phyloP scores from a whole-genome alignment of 352 stramenopile genomes.

The Phytophthora macrochlamydospora region DNA sequence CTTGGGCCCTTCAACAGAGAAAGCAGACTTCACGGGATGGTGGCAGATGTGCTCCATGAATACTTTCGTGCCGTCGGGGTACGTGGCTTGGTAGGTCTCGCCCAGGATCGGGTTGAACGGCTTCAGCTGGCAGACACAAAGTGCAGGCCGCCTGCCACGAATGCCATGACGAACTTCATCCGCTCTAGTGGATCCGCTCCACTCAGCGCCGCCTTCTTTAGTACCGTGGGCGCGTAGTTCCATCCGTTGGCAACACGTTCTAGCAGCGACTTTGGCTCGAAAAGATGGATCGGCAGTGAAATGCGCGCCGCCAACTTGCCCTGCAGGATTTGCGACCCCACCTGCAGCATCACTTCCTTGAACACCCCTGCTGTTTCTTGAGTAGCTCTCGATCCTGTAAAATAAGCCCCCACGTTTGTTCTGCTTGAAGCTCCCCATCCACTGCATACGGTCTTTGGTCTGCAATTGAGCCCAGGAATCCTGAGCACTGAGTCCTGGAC shows the following conservation, averaged over 20 bases:
- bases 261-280: slow-evolving; percentile 72
- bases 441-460: slow-evolving; percentile 59
- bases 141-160: slow-evolving; percentile 68
- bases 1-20: slow-evolving; percentile 51
- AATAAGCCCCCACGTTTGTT: slow-evolving; percentile 76
- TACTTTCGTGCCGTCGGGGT: slow-evolving; percentile 70
- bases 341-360: slow-evolving; percentile 81
- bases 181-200: slow-evolving; percentile 58
- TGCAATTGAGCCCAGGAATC: slow-evolving; percentile 59
- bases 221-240: slow-evolving; percentile 78
- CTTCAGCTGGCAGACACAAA: slow-evolving; percentile 76
- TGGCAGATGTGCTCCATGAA: slow-evolving; percentile 77
- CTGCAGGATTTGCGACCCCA: slow-evolving; percentile 68
- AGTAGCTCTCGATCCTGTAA: slow-evolving; percentile 71
- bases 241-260: slow-evolving; percentile 76
- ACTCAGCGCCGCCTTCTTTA: slow-evolving; percentile 69
- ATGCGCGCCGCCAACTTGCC: slow-evolving; percentile 75
- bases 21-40: slow-evolving; percentile 72
- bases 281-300: slow-evolving; percentile 78
- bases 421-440: slow-evolving; percentile 57
- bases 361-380: slow-evolving; percentile 86
- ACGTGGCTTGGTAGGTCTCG: slow-evolving; percentile 79
- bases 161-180: slow-evolving; percentile 76
- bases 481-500: slow-evolving; percentile 20
- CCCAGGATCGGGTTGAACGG: slow-evolving; percentile 85